Base-by-base conservation (phyloP, 2,329 filamentous ascomycete genomes). In the Cercospora nicotianae region DNA sequence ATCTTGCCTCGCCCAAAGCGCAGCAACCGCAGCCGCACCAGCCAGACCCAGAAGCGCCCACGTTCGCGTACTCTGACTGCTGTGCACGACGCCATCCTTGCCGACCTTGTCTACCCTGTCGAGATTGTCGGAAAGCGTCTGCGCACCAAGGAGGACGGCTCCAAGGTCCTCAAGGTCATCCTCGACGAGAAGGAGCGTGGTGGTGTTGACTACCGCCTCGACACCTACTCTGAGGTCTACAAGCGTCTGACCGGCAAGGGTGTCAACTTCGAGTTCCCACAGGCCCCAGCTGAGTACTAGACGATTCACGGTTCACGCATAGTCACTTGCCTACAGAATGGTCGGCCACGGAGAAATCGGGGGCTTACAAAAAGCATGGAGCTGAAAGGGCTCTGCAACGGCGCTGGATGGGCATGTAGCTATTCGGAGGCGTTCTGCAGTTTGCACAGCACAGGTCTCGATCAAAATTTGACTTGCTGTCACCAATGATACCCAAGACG, bases 151-250 rank as follows among this genome's bases (percentile, higher is more conserved):
- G 94, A 98, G 89, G 95, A 99, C 85, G 93, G 93, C 84, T 90
- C 88, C 90, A 98, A 98, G 92, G 86, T 93, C 82, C 90, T 98
- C 85, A 99, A 99, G 92, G 93, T 99, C 83, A 89, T 99, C 81
- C 90, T 99, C 70, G 95, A 99, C 85, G 95, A 98, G 92, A 99
- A 99, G 93, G 95, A 99, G 92, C 92, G 94, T 80, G 94, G 94
- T 81, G 93, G 94, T 83, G 94, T 99, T 79, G 95, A 99, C 89
- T 97, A 98, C 91, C 90, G 95, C 83, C 92, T 99, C 79, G 95
- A 99, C 86, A 97, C 94, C 83, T 99, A 99, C 89, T 92, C 93
- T 75, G 95, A 99, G 90, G 95, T 99, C 82, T 99, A 99, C 92
- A 93, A 93, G 85, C 91, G 93, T 80, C 87, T 99, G 81, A 99